Evolutionary conservation across 306 rosid species (phyloP), one percentile per base, ranked within the genome.

Genomic region (Myrica gale): DNA sequence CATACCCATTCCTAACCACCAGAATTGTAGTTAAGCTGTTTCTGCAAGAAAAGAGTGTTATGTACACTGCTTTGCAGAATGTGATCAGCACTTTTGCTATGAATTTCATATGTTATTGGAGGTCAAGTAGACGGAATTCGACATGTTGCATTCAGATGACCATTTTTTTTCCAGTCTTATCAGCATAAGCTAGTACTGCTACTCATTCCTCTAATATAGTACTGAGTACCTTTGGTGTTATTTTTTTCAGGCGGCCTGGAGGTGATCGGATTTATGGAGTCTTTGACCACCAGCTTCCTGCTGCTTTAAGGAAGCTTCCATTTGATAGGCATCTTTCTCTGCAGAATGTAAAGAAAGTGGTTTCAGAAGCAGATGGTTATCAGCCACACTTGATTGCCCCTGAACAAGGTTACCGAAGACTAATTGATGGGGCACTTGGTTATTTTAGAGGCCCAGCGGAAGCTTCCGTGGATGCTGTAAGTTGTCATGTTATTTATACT

Each of bases 351-450:
- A 92, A 74, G 85, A 95, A 88, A 89, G 97, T 95, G 69, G 97
- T 95, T 76, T 90, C 97, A 43, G 97, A 95, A 87, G 96, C 98
- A 20, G 99, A 95, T 84, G 99, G 99, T 85, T 95, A 95, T 76
- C 99, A 95, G 85, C 99, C 99, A 55, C 99, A 95, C 87, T 88
- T 95, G 87, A 90, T 95, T 82, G 99, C 99, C 67, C 99, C 99
- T 1, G 99, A 95, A 88, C 99, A 87, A 88, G 99, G 99, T 78
- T 95, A 95, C 81, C 88, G 98, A 53, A 96, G 99, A 51, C 87
- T 95, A 55, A 95, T 95, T 61, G 99, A 95, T 62, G 89, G 97
- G 23, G 69, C 99, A 58, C 91, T 95, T 12, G 79, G 80, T 75
- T 95, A 90, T 87, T 95, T 95, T 77, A 88, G 93, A 69, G 99